Base-by-base conservation (phyloP, 305 asterid genomes). In the Solanum hybrid region DNA sequence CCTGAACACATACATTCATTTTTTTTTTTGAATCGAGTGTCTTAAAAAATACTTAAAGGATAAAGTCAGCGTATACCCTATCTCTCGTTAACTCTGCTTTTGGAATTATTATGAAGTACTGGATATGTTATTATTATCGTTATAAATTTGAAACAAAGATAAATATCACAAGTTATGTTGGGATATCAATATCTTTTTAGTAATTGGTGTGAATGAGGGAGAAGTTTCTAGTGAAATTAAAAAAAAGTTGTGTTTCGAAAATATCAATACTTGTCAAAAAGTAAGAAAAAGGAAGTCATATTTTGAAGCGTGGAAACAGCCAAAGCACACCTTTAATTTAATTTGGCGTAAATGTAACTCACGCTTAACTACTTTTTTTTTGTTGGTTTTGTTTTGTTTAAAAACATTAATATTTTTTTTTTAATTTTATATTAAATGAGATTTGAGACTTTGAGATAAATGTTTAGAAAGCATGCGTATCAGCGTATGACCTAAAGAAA, bases 321-420 rank as follows among this genome's bases (percentile, higher is more conserved):
- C 46, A 85, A 56, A 85, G 32, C 72, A 85, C 37, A 85, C 40
- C 73, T 85, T 78, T 78, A 78, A 77, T 77, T 77, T 71, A 71
- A 71, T 71, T 51, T 56, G 27, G 3, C 40, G 11, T 85, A 85
- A 51, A 85, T 56, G 76, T 56, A 51, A 20, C 31, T 85, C 76
- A 51, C 37, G 46, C 87, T 56, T 85, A 64, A 64, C 72, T 64
- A 31, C 87, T 29, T 82, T 42, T 76, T 31, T 9, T 17, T 8
- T 8, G 10, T 56, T 76, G 1, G 1, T 4, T 31, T 76, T 14
- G 1, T 17, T 77, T 34, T 4, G 2, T 20, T 34, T 9, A 9
- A 12, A 24, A 79, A 79, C 11, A 3, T 27, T 37, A 8, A 10
- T 7, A 3, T 22, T 24, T 5, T 77, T 17, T 20, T 37, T 4